These are phyloP conservation scores for Cutaneotrichosporon sp. DNA, from an alignment of 1,284 basidiomycete species.

Conservation along the genomic window DNA sequence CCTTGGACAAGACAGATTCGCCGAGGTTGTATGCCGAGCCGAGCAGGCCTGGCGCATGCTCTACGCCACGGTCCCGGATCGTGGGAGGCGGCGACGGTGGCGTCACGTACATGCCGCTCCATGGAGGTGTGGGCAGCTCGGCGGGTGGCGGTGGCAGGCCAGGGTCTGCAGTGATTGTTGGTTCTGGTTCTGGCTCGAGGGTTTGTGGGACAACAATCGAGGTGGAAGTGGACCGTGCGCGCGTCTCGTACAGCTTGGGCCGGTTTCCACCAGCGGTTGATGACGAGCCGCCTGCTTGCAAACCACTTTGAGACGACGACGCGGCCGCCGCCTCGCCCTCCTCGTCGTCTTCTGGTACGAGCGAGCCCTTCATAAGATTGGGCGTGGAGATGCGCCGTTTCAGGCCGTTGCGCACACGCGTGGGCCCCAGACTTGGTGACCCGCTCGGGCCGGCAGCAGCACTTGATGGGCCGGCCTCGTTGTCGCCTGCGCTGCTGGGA, in stretches of 20 bases:
- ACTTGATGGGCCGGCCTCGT: not conserved
- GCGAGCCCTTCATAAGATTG: constrained; percentile 16
- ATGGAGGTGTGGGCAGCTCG: constrained; percentile 12
- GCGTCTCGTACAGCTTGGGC: constrained; percentile 22
- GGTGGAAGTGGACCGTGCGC: constrained; percentile 42
- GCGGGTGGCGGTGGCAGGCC: constrained; percentile 7
- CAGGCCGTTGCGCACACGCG: constrained; percentile 20
- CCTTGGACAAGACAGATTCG: constrained; percentile 24
- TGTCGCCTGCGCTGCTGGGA: too few relatives aligned
- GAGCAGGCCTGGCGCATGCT: constrained; percentile 10
- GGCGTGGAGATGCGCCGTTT: constrained; percentile 42
- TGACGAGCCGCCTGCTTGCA: too few relatives aligned
- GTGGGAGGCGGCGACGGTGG: constrained; percentile 17
- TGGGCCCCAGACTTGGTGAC: constrained; percentile 3
- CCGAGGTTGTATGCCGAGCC: constrained; percentile 33
- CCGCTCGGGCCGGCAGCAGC: constrained; percentile 4
- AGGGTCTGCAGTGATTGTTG: constrained; percentile 14
- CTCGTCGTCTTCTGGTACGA: constrained; percentile 11
- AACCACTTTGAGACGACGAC: not conserved
- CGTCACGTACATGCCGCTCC: constrained; percentile 19
- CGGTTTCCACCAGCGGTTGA: constrained; percentile 2
- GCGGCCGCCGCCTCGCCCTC: not conserved
- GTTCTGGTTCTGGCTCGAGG: constrained; percentile 8
- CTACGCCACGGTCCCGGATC: not conserved
- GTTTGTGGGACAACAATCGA: constrained; percentile 35